Base-by-base conservation (phyloP, 1,284 basidiomycete species). In the Takashimella tepidaria region DNA sequence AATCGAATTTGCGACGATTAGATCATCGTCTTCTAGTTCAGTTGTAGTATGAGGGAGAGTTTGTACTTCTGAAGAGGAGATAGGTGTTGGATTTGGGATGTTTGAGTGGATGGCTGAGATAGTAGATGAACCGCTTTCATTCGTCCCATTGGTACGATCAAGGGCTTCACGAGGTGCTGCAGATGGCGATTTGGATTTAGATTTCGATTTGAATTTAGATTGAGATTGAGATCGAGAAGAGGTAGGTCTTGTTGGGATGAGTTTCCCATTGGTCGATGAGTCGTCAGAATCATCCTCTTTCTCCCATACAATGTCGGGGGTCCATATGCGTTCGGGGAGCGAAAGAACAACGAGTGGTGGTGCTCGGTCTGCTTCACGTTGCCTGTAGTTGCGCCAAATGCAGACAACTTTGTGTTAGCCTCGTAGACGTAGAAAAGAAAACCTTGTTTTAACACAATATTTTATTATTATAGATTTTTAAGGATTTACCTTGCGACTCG, bases 241-340 rank as follows among this genome's bases (percentile, higher is more conserved):
- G 16, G 31, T 37, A 8, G 31, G 31, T 16, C 10, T 27, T 45
- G 8, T 41, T 6, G 42, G 21, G 50, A 62, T 62, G 45, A 57
- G 52, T 56, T 57, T 46, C 45, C 26, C 21, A 48, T 16, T 12
- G n/a, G n/a, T n/a, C 41, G 19, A 37, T 26, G 59, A 45, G 42
- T 54, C 45, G 47, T 60, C 59, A 3, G 64, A 63, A 46, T 74
- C 68, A 25, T 76, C 59, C 16, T 37, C 70, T 57, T 76, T 76
- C 48, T 76, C 74, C 73, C 73, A 76, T 19, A 73, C 72, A 48
- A 74, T 74, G 51, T 74, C 74, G 2, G 74, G 74, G 8, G 70
- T 61, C 74, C 74, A 76, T 16, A 75, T 63, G 13, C 73, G 53
- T 54, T 76, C 74, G 0, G 74, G 74, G 10, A 76, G 64, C 4